phyloP scores from a whole-genome alignment of 768 basidiomycete species.

The Rhodotorula paludigena region DNA sequence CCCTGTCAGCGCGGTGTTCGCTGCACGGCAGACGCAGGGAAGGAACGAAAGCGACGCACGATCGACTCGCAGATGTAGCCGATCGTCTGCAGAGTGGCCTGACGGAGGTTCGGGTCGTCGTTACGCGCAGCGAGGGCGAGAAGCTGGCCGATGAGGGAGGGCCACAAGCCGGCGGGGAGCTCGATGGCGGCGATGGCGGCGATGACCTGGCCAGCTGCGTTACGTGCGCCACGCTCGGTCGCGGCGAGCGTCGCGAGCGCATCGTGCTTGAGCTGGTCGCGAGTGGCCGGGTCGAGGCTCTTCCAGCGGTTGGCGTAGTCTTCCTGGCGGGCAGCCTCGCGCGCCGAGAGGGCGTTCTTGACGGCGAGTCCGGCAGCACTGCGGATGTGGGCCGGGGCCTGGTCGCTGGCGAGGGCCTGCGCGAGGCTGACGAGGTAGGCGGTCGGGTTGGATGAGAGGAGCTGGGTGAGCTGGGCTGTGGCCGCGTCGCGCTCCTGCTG shows the following conservation, averaged over 20 bases:
- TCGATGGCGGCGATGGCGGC: constrained; percentile 91
- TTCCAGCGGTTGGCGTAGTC: constrained; percentile 79
- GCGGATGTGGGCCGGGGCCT: constrained; percentile 62
- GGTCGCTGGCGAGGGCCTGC: constrained; percentile 73
- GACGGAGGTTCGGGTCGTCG: constrained; percentile 58
- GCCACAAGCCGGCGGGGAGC: constrained; percentile 73
- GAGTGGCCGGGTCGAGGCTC: constrained; percentile 59
- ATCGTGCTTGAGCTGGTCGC: constrained; percentile 79
- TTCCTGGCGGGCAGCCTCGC: constrained; percentile 79
- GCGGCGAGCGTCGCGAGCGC: constrained; percentile 77
- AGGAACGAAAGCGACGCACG: constrained; percentile 56
- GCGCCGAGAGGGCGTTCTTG: constrained; percentile 87
- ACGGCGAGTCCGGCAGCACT: constrained; percentile 95
- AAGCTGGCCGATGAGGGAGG: constrained; percentile 78
- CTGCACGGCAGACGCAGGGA: neutral
- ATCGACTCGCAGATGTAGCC: constrained; percentile 96
- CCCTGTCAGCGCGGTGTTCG: neutral
- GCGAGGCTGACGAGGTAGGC: constrained; percentile 90
- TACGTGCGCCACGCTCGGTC: constrained; percentile 63
- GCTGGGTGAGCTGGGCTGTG: constrained; percentile 23
- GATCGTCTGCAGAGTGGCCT: constrained; percentile 87
- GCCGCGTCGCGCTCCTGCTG: constrained; percentile 25
- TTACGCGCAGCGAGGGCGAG: constrained; percentile 78
- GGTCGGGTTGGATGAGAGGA: constrained; percentile 32
- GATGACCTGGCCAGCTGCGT: constrained; percentile 86